phyloP scores from a whole-genome alignment of 169 alveolate genomes.

The Blepharisma undulans region DNA sequence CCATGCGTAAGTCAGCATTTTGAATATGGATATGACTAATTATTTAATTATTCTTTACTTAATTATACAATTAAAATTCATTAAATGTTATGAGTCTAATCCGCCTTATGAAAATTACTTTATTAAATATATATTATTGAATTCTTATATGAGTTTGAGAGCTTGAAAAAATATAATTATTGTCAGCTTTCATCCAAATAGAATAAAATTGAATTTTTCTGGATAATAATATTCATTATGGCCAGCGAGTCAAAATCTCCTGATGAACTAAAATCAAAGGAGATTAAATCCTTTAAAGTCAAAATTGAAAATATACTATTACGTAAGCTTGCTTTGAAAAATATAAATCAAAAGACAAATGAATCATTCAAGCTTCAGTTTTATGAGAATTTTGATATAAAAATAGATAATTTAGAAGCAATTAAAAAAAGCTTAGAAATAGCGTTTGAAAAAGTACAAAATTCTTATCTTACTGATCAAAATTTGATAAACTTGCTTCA shows the following conservation, averaged over 20 bases:
- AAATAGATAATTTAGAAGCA: neutral
- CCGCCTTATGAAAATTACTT: too few species aligned
- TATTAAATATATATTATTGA: too few species aligned
- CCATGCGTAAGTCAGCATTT: neutral
- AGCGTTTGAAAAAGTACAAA: too few species aligned
- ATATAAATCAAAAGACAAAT: neutral
- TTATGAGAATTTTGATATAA: neutral
- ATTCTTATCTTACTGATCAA: neutral
- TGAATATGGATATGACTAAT: neutral
- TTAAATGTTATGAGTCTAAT: too few species aligned
- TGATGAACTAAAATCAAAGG: neutral
- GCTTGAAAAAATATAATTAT: too few species aligned
- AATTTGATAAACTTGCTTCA: neutral
- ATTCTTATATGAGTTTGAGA: too few species aligned
- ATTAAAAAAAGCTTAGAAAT: neutral
- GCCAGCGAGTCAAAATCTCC: neutral
- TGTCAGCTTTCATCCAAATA: too few species aligned
- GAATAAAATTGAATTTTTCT: too few species aligned
- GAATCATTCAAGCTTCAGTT: neutral
- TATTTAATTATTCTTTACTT: too few species aligned
- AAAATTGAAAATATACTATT: neutral
- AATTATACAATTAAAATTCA: too few species aligned
- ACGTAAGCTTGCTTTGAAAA: neutral
- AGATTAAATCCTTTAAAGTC: neutral
- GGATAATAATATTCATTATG: too few species aligned